Evolutionary conservation across 768 basidiomycete species (phyloP).

Genomic region (Roridomyces roridus): DNA sequence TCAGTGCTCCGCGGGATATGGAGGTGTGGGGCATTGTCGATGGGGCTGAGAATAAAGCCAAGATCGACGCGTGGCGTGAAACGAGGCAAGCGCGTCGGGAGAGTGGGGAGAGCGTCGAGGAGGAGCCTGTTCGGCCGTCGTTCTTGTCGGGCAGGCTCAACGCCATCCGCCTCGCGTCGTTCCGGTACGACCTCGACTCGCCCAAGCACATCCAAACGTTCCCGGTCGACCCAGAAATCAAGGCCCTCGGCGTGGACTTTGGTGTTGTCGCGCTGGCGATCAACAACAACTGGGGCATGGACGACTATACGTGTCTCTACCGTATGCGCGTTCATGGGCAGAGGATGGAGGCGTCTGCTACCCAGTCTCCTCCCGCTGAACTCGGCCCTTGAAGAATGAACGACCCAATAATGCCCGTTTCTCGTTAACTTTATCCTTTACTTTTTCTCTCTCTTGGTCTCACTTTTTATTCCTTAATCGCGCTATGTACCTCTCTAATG

Average conservation of each 20-base stretch:
- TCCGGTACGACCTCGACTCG: slow-evolving; percentile 68
- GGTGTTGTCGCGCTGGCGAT: slow-evolving; percentile 83
- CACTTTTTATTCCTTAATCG: slow-evolving; percentile 18
- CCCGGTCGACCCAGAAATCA: slow-evolving; percentile 70
- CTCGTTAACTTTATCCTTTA: slow-evolving; percentile 24
- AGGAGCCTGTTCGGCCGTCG: slow-evolving; percentile 48
- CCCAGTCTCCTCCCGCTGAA: slow-evolving; percentile 41
- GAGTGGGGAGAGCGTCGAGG: slow-evolving; percentile 37
- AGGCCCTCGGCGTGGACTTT: slow-evolving; percentile 78
- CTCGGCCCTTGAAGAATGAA: slow-evolving; percentile 13
- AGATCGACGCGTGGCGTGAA: slow-evolving; percentile 61
- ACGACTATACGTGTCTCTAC: slow-evolving; percentile 88
- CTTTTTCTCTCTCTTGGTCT: slow-evolving; percentile 13
- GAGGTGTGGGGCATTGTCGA: slow-evolving; percentile 93
- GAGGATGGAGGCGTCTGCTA: slow-evolving; percentile 48
- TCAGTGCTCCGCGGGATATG: slow-evolving; percentile 81
- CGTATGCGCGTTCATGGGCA: slow-evolving; percentile 82
- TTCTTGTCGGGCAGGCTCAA: slow-evolving; percentile 52
- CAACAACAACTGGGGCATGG: slow-evolving; percentile 86
- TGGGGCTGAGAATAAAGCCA: slow-evolving; percentile 70
- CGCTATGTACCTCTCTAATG: slow-evolving; percentile 24
- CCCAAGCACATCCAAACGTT: slow-evolving; percentile 78
- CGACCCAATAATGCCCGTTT: slow-evolving; percentile 17
- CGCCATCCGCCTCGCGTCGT: slow-evolving; percentile 70
- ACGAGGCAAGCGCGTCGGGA: slow-evolving; percentile 44